phyloP scores from a whole-genome alignment of 2,329 filamentous ascomycete genomes.

The Penicillium sp. region DNA sequence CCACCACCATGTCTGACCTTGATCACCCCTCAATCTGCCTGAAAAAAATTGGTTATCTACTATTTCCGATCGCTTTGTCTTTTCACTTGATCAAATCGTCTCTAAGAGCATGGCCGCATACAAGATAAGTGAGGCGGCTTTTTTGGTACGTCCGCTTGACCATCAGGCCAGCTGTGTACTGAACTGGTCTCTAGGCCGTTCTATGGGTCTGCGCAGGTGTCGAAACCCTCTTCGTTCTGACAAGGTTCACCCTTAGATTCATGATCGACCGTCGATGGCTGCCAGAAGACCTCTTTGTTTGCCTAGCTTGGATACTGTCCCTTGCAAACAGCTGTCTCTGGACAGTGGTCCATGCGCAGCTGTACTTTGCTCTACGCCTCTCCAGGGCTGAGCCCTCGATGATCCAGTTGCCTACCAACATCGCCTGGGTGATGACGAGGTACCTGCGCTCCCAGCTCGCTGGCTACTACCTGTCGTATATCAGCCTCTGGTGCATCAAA shows the following conservation, averaged over 20 bases:
- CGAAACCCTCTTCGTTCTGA: neutral
- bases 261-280: neutral
- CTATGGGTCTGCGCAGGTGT: neutral
- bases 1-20: too few relatives aligned
- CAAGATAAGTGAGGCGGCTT: neutral
- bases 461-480: constrained; percentile 3
- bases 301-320: neutral
- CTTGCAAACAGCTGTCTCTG: neutral
- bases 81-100: too few relatives aligned
- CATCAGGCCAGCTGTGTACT: neutral
- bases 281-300: neutral
- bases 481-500: constrained; percentile 8
- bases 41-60: too few relatives aligned
- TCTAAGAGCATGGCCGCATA: neutral
- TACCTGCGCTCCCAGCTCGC: constrained; percentile 8
- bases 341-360: neutral
- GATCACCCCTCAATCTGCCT: too few relatives aligned
- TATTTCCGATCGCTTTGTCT: too few relatives aligned
- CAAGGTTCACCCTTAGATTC: neutral
- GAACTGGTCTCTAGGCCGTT: neutral
- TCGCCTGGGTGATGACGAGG: neutral
- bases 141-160: neutral
- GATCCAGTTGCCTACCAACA: neutral
- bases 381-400: neutral
- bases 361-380: neutral